Evolutionary conservation across 2,329 filamentous ascomycete genomes (phyloP).

Genomic region (Dothiorella sarmentorum): DNA sequence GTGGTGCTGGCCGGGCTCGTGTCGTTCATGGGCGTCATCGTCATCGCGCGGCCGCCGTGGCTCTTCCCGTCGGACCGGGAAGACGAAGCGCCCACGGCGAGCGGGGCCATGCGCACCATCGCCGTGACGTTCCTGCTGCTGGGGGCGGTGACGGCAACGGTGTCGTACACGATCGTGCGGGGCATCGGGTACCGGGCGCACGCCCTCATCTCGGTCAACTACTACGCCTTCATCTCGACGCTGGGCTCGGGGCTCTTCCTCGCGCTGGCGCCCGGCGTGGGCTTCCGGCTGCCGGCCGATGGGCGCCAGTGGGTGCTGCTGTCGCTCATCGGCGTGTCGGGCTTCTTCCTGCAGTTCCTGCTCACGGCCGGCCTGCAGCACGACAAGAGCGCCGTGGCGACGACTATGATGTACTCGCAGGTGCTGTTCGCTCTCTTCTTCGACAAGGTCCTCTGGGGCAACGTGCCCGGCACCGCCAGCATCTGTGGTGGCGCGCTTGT

Average conservation of each 20-base stretch:
- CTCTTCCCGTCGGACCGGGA: conserved; percentile 44
- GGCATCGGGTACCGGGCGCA: conserved; percentile 76
- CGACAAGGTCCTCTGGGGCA: conserved; percentile 55
- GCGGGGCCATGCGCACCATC: conserved; percentile 60
- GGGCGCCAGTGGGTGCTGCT: conserved; percentile 64
- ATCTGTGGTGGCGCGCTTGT: conserved; percentile 27
- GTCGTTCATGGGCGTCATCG: conserved; percentile 71
- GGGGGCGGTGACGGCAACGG: conserved; percentile 69
- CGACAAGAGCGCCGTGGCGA: conserved; percentile 60
- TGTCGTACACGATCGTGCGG: conserved; percentile 70
- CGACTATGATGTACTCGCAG: conserved; percentile 63
- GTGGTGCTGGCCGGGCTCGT: conserved; percentile 72
- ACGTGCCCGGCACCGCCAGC: conserved; percentile 28
- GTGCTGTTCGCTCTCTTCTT: conserved; percentile 63
- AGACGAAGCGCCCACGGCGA: conserved; percentile 37
- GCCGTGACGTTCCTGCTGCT: conserved; percentile 68
- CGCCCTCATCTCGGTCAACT: conserved; percentile 75
- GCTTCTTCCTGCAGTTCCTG: conserved; percentile 77
- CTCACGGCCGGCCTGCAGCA: conserved; percentile 70
- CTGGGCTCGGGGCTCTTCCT: conserved; percentile 61
- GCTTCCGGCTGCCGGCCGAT: conserved; percentile 53
- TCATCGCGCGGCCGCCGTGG: conserved; percentile 70
- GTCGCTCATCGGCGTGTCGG: conserved; percentile 63
- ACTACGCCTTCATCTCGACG: conserved; percentile 67
- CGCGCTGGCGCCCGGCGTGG: conserved; percentile 50